Evolutionary conservation across 768 basidiomycete species (phyloP).

Genomic region (Rhodotorula babjevae): DNA sequence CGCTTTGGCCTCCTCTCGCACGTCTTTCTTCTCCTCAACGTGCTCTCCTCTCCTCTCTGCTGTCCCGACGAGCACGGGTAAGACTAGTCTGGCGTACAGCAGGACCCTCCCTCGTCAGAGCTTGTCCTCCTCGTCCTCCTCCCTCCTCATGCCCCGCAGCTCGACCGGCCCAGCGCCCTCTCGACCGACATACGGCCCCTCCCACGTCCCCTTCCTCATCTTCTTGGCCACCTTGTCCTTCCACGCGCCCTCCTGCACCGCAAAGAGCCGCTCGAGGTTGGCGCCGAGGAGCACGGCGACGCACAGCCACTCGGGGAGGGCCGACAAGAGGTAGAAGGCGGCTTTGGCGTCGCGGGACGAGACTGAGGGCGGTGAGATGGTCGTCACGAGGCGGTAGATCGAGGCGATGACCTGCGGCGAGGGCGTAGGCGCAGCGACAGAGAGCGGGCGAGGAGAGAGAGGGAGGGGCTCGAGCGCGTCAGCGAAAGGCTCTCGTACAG

Average conservation of each 20-base stretch:
- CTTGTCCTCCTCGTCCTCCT: background rate
- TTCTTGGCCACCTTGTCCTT: constrained; percentile 11
- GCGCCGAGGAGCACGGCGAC: background rate
- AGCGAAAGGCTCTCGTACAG: too few relatives aligned
- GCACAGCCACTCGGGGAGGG: constrained; percentile 6
- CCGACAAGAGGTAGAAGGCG: constrained; percentile 17
- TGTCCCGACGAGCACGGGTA: too few relatives aligned
- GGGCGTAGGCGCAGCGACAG: background rate
- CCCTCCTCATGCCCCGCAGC: background rate
- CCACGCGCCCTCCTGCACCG: background rate
- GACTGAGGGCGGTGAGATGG: background rate
- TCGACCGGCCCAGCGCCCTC: background rate
- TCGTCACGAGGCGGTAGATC: constrained; percentile 5
- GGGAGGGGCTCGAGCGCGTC: too few relatives aligned
- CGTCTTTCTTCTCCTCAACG: too few relatives aligned
- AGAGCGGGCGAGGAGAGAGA: too few relatives aligned
- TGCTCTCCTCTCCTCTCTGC: too few relatives aligned
- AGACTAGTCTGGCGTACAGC: too few relatives aligned
- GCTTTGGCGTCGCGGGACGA: constrained; percentile 1
- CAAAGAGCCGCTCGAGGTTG: constrained; percentile 9
- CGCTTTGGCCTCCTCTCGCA: background rate
- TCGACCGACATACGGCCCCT: background rate
- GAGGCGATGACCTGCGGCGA: constrained; percentile 1
- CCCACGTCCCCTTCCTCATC: constrained; percentile 1
- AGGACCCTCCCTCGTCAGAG: too few relatives aligned